phyloP scores from a whole-genome alignment of 257 asterid genomes.

The Solanum ossicruentum region DNA sequence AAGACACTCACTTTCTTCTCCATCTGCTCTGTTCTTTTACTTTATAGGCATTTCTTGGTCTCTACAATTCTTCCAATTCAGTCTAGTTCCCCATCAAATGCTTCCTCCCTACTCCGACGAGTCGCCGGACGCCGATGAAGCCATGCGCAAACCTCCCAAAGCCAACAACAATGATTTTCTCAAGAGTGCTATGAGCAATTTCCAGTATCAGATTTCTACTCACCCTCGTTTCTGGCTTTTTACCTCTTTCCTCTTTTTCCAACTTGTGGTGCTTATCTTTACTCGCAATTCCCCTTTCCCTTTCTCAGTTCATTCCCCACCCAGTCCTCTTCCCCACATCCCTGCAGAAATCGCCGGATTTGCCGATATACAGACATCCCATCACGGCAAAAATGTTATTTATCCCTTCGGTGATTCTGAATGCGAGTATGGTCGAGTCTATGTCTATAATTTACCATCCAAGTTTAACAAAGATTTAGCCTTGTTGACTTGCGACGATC shows the following conservation, averaged over 20 bases:
- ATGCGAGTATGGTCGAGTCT: conserved; percentile 68
- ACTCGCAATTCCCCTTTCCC: conserved; percentile 33
- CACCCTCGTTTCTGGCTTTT: conserved; percentile 61
- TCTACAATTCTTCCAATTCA: background rate
- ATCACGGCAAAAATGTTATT: background rate
- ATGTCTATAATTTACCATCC: conserved; percentile 64
- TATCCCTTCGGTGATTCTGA: conserved; percentile 14
- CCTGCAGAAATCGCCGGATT: background rate
- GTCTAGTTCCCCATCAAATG: background rate
- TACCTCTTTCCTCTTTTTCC: conserved; percentile 45
- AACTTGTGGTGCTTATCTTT: conserved; percentile 34
- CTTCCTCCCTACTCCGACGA: background rate
- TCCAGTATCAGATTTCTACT: conserved; percentile 29
- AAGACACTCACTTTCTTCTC: background rate
- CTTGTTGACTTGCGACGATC: conserved; percentile 43
- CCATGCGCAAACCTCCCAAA: background rate
- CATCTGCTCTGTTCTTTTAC: background rate
- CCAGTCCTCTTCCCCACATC: conserved; percentile 3
- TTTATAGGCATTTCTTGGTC: background rate
- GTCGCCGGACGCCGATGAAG: background rate
- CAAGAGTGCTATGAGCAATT: background rate
- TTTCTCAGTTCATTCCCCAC: conserved; percentile 5
- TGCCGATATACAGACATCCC: background rate
- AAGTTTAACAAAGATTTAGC: conserved; percentile 45
- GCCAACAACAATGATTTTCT: conserved; percentile 1